A percentile compares a stretch with the other conserved stretches of the same genome.
These are phyloP conservation scores for Lagerstroemia speciosa DNA, from an alignment of 345 rosid species.

Conservation along the genomic window DNA sequence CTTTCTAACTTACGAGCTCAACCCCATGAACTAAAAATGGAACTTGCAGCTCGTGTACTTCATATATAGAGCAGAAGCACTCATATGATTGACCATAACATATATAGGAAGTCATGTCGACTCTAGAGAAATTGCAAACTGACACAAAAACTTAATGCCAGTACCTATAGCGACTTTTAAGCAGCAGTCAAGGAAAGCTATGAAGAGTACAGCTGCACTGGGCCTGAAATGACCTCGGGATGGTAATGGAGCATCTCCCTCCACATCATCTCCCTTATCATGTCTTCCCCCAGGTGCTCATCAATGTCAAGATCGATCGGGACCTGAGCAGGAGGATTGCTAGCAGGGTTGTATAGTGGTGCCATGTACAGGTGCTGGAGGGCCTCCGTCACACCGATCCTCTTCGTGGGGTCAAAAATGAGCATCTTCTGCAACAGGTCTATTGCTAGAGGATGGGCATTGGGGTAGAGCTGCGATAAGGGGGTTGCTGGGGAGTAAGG, in stretches of 20 bases:
- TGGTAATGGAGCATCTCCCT: constrained; percentile 69
- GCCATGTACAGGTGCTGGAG: constrained; percentile 84
- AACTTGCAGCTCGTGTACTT: background rate
- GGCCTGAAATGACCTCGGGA: constrained; percentile 30
- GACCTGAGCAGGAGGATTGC: constrained; percentile 56
- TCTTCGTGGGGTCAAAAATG: constrained; percentile 65
- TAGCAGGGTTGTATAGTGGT: constrained; percentile 45
- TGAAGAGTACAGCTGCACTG: constrained; percentile 21
- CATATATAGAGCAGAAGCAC: background rate
- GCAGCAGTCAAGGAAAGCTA: background rate
- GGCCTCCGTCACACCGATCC: constrained; percentile 71
- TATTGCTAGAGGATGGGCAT: constrained; percentile 55
- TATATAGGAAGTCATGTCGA: background rate
- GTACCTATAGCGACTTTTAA: background rate
- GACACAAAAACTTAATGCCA: background rate
- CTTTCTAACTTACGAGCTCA: background rate
- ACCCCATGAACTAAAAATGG: background rate
- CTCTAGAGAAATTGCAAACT: background rate
- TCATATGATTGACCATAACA: background rate
- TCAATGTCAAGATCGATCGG: constrained; percentile 64
- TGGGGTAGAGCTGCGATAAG: constrained; percentile 47
- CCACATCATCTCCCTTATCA: constrained; percentile 80
- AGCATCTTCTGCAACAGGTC: constrained; percentile 78
- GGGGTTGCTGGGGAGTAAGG: constrained; percentile 42
- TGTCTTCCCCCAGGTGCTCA: constrained; percentile 55